Base-by-base conservation (phyloP, 345 rosid species). In the Excoecaria agallocha region DNA sequence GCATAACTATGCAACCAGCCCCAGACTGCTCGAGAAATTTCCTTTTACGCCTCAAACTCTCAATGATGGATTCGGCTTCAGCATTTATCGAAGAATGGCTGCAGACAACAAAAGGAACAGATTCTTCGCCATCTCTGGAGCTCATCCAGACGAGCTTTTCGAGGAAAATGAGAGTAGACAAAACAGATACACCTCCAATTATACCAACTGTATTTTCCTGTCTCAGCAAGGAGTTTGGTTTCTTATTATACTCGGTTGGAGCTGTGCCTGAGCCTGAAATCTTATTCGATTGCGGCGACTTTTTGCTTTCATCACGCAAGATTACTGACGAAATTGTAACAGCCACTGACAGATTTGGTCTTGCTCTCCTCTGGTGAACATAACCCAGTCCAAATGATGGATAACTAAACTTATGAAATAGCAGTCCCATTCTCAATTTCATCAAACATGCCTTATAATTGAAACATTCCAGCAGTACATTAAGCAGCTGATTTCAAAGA, bases 21-120 rank as follows among this genome's bases (percentile, higher is more conserved):
- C 97, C 97, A 41, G 88, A 74, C 54, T 81, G 81, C 84, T 91
- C 94, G 43, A 91, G 91, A 71, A 85, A 84, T 16, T 16, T 60
- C 77, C 91, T 84, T 71, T 91, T 89, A 3, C 61, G 73, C 85
- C 69, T 74, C 74, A 91, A 76, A 51, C 85, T 91, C 80, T 84
- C 81, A 51, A 85, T 61, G 35, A 91, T 56, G 24, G 30, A 61
- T 46, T 65, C 65, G 1, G 6, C 43, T 48, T 41, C 30, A 63
- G 35, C 17, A 45, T 7, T 64, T 20, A 51, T 48, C 12, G 65
- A 61, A 0, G 86, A 83, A 70, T 85, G 87, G 39, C 79, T 80
- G 85, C 83, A 83, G 68, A 85, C 81, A 7, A 87, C 77, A 48
- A 87, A 85, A 60, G 90, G 88, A 41, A 81, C 63, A 60, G 76